Evolutionary conservation across 2,329 filamentous ascomycete genomes (phyloP).

Genomic region (Grosmannia huntii): DNA sequence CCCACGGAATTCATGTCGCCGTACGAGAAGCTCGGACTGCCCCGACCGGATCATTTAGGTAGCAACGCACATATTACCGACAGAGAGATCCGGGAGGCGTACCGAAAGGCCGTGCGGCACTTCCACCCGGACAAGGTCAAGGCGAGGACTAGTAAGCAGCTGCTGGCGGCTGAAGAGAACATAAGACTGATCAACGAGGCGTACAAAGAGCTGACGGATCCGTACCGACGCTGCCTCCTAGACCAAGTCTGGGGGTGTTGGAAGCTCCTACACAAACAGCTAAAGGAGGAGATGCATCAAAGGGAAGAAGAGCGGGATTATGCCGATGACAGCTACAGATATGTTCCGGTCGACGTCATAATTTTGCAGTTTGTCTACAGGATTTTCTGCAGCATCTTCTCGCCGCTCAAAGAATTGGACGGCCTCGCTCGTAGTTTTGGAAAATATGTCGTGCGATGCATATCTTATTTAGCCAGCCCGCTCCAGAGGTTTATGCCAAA

Average conservation of each 20-base stretch:
- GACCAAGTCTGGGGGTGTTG: background rate
- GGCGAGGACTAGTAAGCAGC: background rate
- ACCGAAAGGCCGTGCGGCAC: background rate
- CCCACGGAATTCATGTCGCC: background rate
- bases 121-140: background rate
- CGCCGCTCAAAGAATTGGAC: background rate
- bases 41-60: background rate
- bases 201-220: background rate
- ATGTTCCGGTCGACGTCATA: background rate
- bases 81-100: background rate
- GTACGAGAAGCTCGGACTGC: background rate
- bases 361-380: background rate
- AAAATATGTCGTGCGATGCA: background rate
- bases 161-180: background rate
- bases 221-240: background rate
- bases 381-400: background rate
- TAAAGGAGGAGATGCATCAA: background rate
- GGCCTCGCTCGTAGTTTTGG: background rate
- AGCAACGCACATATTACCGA: background rate
- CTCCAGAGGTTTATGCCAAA: background rate
- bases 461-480: background rate
- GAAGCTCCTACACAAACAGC: background rate
- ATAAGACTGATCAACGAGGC: background rate
- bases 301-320: background rate
- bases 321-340: background rate